Conservation (phyloP, 208 protist species). For the Histomonas meleagridis region DNA sequence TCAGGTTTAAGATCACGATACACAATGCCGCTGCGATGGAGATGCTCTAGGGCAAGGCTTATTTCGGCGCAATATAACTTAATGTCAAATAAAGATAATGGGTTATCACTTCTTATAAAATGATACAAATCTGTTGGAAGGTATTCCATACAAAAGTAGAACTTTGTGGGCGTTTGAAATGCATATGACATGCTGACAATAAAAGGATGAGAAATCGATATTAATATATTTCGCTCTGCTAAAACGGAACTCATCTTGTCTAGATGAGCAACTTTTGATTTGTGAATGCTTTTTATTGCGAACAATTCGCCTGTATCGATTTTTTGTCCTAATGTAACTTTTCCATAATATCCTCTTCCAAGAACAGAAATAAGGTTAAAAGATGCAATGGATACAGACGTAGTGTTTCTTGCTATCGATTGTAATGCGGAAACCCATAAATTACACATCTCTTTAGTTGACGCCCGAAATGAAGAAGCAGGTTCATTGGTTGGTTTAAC, state of each 20-base stretch:
- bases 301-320: background rate
- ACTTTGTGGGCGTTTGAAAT: background rate
- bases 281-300: background rate
- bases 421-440: background rate
- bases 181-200: background rate
- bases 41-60: background rate
- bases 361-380: background rate
- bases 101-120: background rate
- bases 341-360: slow-evolving; percentile 23
- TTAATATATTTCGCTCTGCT: slow-evolving; percentile 20
- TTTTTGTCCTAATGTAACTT: background rate
- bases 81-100: background rate
- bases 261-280: background rate
- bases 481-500: background rate
- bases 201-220: background rate
- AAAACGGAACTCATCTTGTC: background rate
- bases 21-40: background rate
- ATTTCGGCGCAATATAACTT: background rate
- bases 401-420: background rate
- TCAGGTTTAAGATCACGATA: slow-evolving; percentile 12
- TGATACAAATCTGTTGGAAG: background rate
- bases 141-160: background rate
- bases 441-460: background rate
- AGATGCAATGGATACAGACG: background rate
- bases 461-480: background rate